Percentiles rank a stretch among this genome's conserved stretches.
These are phyloP conservation scores for Evernia prunastri DNA, from an alignment of 495 filamentous ascomycete genomes.

Conservation along the genomic window DNA sequence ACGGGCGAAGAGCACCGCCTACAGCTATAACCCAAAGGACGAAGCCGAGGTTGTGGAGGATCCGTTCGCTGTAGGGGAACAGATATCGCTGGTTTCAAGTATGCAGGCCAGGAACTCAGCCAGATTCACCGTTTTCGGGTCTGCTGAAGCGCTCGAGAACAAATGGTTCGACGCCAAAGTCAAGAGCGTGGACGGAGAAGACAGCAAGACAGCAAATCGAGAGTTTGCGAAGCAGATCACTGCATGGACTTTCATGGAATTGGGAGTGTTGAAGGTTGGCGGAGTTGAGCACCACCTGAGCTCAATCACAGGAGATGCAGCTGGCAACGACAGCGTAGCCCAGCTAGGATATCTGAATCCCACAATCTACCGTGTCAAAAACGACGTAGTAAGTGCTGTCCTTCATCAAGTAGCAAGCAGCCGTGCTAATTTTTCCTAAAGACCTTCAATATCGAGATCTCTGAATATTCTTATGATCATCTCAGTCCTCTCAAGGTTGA, in stretches of 20 bases:
- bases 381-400: slow-evolving; percentile 74
- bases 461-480: slow-evolving; percentile 66
- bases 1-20: slow-evolving; percentile 72
- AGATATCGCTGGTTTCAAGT: slow-evolving; percentile 73
- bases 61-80: slow-evolving; percentile 73
- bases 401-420: slow-evolving; percentile 14
- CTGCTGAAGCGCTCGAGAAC: slow-evolving; percentile 79
- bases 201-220: slow-evolving; percentile 63
- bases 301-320: slow-evolving; percentile 36
- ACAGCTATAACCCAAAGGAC: slow-evolving; percentile 92
- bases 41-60: slow-evolving; percentile 68
- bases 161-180: slow-evolving; percentile 84
- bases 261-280: slow-evolving; percentile 79
- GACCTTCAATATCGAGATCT: slow-evolving; percentile 83
- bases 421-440: slow-evolving; percentile 36
- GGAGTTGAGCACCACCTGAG: slow-evolving; percentile 73
- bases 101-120: slow-evolving; percentile 92
- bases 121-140: slow-evolving; percentile 79
- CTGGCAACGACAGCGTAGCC: slow-evolving; percentile 33
- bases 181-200: slow-evolving; percentile 47
- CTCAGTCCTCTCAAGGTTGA: slow-evolving; percentile 69
- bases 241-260: slow-evolving; percentile 90
- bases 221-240: slow-evolving; percentile 79
- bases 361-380: slow-evolving; percentile 91
- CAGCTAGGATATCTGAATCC: slow-evolving; percentile 58